Conservation (phyloP, 2,329 filamentous ascomycete genomes). For the Penicillium sp. region DNA sequence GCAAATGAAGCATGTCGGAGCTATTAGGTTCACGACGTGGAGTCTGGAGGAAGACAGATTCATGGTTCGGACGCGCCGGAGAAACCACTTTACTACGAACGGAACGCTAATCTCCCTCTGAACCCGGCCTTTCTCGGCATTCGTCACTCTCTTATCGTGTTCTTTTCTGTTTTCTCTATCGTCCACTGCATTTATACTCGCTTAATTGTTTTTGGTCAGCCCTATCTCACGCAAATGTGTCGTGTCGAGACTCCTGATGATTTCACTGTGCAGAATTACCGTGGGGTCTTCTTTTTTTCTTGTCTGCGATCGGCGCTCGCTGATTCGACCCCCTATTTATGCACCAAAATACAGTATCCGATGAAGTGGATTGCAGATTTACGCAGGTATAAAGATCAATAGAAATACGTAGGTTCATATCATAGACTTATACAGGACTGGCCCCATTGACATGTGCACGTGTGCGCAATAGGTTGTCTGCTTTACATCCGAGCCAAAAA, state of each 20-base stretch:
- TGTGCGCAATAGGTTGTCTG: not conserved
- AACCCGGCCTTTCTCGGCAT: constrained; percentile 10
- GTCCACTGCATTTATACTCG: not conserved
- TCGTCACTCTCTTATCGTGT: not conserved
- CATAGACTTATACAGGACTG: not conserved
- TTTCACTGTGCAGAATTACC: constrained; percentile 14
- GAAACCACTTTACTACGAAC: constrained; percentile 13
- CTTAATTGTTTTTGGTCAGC: not conserved
- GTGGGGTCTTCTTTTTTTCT: constrained; percentile 9
- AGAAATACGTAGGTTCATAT: constrained; percentile 1
- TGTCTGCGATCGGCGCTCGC: constrained; percentile 14
- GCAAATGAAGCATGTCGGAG: constrained; percentile 12
- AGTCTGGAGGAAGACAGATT: constrained; percentile 20
- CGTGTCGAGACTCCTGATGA: constrained; percentile 10
- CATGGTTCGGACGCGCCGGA: constrained; percentile 24
- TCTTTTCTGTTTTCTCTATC: not conserved
- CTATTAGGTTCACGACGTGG: constrained; percentile 9
- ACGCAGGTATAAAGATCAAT: not conserved
- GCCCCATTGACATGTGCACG: not conserved
- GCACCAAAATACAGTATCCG: not conserved
- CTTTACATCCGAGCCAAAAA: not conserved
- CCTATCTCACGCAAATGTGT: not conserved
- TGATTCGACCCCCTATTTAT: constrained; percentile 15
- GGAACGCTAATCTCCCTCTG: constrained; percentile 15
- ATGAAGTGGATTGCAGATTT: not conserved